phyloP scores from a whole-genome alignment of 495 filamentous ascomycete species.

The Lasiosphaeria ovina region DNA sequence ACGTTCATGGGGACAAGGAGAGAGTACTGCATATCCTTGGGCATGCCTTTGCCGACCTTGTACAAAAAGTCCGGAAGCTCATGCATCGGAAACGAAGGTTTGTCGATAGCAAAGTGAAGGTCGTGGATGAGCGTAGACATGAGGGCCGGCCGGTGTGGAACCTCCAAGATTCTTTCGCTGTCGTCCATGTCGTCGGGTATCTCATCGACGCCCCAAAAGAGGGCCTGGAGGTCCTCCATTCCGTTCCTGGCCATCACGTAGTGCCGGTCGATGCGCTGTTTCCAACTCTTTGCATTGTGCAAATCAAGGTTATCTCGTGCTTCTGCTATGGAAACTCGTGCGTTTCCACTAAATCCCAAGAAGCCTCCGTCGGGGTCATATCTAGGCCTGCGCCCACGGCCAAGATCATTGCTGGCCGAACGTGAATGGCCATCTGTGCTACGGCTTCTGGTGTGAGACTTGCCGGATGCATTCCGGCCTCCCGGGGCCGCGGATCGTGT shows the following conservation, averaged over 20 bases:
- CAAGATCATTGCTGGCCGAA: slow-evolving; percentile 26
- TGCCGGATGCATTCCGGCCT: slow-evolving; percentile 36
- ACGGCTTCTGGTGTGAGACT: slow-evolving; percentile 48
- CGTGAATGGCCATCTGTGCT: slow-evolving; percentile 48
- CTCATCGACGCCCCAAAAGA: slow-evolving; percentile 83
- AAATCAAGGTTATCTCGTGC: slow-evolving; percentile 72
- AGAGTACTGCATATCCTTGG: slow-evolving; percentile 82
- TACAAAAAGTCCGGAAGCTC: slow-evolving; percentile 82
- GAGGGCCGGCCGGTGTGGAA: slow-evolving; percentile 82
- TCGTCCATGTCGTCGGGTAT: slow-evolving; percentile 77
- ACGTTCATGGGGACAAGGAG: slow-evolving; percentile 87
- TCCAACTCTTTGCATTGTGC: slow-evolving; percentile 89
- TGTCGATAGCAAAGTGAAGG: slow-evolving; percentile 81
- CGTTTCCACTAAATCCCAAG: slow-evolving; percentile 61
- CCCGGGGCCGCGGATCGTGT: slow-evolving; percentile 50
- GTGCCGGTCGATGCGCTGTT: slow-evolving; percentile 78
- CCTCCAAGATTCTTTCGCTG: slow-evolving; percentile 78
- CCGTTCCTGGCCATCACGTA: slow-evolving; percentile 65
- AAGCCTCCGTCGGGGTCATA: slow-evolving; percentile 78
- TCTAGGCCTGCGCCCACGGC: slow-evolving; percentile 38
- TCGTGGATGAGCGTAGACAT: slow-evolving; percentile 81
- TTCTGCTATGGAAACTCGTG: slow-evolving; percentile 67
- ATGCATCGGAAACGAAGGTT: slow-evolving; percentile 81
- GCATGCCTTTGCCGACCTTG: slow-evolving; percentile 92
- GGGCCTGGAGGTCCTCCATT: slow-evolving; percentile 73